These are phyloP conservation scores for Thymus quinquecostatus DNA, from an alignment of 257 asterid genomes.

Conservation along the genomic window DNA sequence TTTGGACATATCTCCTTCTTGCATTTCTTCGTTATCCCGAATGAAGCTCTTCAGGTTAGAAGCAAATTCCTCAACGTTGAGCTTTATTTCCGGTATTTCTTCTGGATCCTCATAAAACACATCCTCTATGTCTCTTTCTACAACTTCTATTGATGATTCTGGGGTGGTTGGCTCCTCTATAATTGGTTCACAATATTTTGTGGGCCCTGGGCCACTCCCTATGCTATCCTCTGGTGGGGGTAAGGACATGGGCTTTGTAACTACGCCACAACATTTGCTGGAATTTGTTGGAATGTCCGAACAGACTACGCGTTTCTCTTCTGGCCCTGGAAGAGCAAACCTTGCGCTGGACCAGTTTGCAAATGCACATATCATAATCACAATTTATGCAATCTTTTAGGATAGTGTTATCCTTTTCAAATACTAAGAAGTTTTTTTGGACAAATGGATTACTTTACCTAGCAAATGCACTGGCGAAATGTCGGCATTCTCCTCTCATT, in stretches of 20 bases:
- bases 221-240: constrained; percentile 49
- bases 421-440: constrained; percentile 22
- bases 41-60: constrained; percentile 61
- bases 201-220: constrained; percentile 36
- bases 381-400: not conserved
- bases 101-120: constrained; percentile 79
- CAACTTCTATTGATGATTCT: constrained; percentile 56
- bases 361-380: constrained; percentile 1
- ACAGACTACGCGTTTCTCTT: constrained; percentile 45
- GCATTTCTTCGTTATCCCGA: constrained; percentile 52
- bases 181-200: constrained; percentile 61
- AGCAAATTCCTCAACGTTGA: constrained; percentile 70
- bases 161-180: constrained; percentile 87
- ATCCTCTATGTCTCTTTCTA: constrained; percentile 84
- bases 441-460: constrained; percentile 53
- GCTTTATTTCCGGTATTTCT: constrained; percentile 83
- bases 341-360: constrained; percentile 63
- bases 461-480: constrained; percentile 92
- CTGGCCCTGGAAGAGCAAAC: constrained; percentile 83
- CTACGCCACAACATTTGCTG: constrained; percentile 32
- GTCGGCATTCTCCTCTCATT: constrained; percentile 89
- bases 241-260: constrained; percentile 46
- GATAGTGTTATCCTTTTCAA: constrained; percentile 18
- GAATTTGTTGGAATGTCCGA: constrained; percentile 35
- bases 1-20: constrained; percentile 66